These are phyloP conservation scores for Lentinus brumalis DNA, from an alignment of 768 basidiomycete genomes.

Conservation along the genomic window DNA sequence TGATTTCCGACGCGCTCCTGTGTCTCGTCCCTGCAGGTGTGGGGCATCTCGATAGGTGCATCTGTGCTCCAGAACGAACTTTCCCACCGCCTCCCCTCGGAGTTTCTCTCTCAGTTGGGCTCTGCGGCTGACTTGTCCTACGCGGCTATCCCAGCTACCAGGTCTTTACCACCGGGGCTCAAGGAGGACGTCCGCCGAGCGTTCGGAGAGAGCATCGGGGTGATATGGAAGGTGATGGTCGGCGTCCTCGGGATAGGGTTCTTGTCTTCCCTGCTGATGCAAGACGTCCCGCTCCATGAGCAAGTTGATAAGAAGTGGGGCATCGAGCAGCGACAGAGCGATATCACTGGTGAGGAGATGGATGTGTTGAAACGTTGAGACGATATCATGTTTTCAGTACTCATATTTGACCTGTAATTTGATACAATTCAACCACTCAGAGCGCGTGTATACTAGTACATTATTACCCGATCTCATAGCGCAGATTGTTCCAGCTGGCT, in stretches of 20 bases:
- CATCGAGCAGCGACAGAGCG: no score
- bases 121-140: slow-evolving; percentile 36
- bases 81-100: slow-evolving; percentile 29
- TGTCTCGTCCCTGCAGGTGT: slow-evolving; percentile 23
- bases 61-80: slow-evolving; percentile 43
- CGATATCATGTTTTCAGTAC: no score
- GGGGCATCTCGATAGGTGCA: slow-evolving; percentile 41
- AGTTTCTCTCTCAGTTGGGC: slow-evolving; percentile 31
- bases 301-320: neutral
- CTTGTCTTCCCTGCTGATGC: slow-evolving; percentile 29
- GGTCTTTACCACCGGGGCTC: slow-evolving; percentile 25
- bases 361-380: no score
- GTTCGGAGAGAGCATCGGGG: slow-evolving; percentile 32
- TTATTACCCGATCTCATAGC: no score
- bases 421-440: no score
- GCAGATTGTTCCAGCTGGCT: no score
- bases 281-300: slow-evolving; percentile 29
- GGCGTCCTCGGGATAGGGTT: slow-evolving; percentile 33
- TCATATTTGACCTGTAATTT: no score
- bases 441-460: no score
- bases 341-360: no score
- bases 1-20: neutral
- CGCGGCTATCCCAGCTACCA: slow-evolving; percentile 34
- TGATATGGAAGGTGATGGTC: slow-evolving; percentile 36
- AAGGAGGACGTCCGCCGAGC: slow-evolving; percentile 30